Base-by-base conservation (phyloP, 2,329 filamentous ascomycete species). In the Pseudogymnoascus sp. region DNA sequence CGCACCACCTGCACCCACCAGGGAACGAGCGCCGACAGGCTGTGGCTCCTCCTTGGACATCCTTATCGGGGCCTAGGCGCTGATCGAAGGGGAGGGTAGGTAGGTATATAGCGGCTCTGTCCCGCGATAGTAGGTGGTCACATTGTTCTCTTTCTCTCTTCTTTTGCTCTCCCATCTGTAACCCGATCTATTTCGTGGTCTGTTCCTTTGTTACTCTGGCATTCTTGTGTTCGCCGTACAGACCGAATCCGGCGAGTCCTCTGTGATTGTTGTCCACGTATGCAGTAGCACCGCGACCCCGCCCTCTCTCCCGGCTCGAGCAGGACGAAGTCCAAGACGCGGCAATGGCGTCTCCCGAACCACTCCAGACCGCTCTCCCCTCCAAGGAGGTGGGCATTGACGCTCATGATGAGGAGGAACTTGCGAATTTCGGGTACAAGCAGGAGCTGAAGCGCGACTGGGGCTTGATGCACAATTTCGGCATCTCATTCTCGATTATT, bases 401-500 rank as follows among this genome's bases (percentile, higher is more conserved):
- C 7, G 53, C 53, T 2, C 30, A 38, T n/a, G 81, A 83, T 69
- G 80, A 82, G 67, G 73, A 76, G 60, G 77, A 76, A 14, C 71
- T 84, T 59, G 80, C 79, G 3, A 76, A 81, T 64, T 76, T 85
- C 66, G 83, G 83, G 1, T 86, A 85, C 69, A 80, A 82, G 68
- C 82, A 85, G 63, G 82, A 84, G 66, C 70, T 85, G 64, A 76
- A 77, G 36, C 75, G 82, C 57, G 80, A 83, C 68, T 85, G 82
- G 82, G 78, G 79, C 4, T 66, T 84, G 62, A 72, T 79, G 59
- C 82, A 85, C 66, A 85, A 84, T 67, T 85, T 85, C 72, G 82
- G 82, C 28, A 80, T 84, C 6, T 84, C 81, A 0, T 85, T 84
- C 68, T 82, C 80, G 5, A 84, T 85, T 66, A 84, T 85, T 68